These are phyloP conservation scores for Sporothrix sp. DNA, from an alignment of 2,329 filamentous ascomycete genomes.

Conservation along the genomic window DNA sequence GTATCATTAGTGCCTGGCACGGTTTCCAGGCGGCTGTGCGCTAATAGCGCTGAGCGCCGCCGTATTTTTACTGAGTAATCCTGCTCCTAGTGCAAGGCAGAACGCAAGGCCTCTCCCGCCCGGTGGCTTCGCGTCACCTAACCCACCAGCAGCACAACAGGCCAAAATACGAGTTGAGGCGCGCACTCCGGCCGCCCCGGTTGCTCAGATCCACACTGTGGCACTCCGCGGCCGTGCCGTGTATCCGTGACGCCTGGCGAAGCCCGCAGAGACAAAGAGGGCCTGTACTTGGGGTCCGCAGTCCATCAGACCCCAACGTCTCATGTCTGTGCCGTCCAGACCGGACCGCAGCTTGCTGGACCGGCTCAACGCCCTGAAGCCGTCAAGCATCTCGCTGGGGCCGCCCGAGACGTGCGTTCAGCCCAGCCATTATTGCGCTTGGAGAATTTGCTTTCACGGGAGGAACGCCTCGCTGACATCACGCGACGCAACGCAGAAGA, in stretches of 20 bases:
- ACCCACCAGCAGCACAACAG: not conserved
- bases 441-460: too few relatives aligned
- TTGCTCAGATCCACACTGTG: not conserved
- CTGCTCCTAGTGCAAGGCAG: conserved; percentile 5
- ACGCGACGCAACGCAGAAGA: not conserved
- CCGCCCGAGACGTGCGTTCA: too few relatives aligned
- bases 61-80: too few relatives aligned
- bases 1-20: too few relatives aligned
- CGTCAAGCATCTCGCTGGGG: conserved; percentile 28
- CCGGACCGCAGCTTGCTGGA: conserved; percentile 40
- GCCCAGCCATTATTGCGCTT: too few relatives aligned
- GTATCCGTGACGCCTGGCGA: not conserved
- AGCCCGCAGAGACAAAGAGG: not conserved
- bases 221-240: not conserved
- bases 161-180: not conserved
- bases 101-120: conserved; percentile 6
- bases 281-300: too few relatives aligned
- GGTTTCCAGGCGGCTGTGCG: too few relatives aligned
- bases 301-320: not conserved
- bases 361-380: conserved; percentile 44
- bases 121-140: too few relatives aligned
- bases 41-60: too few relatives aligned
- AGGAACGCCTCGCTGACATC: too few relatives aligned
- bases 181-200: not conserved
- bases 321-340: conserved; percentile 7